Percentiles rank a stretch among this genome's conserved stretches.
Evolutionary conservation across 805 yeast species (phyloP).

Genomic region (Kazachstania taianensis): DNA sequence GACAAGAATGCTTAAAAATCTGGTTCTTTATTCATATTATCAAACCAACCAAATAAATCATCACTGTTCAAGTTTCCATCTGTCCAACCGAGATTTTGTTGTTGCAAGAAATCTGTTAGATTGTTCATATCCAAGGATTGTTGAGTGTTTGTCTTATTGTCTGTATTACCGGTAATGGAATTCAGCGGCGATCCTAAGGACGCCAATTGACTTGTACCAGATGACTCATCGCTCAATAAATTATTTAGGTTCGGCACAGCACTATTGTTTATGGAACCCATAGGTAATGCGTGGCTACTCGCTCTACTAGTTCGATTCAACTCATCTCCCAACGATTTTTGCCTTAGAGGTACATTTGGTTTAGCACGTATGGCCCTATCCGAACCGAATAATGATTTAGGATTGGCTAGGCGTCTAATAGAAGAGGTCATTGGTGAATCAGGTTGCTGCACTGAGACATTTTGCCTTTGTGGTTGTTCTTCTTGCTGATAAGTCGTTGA

Average conservation of each 20-base stretch:
- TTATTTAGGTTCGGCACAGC: neutral
- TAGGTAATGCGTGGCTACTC: neutral
- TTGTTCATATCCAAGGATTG: constrained; percentile 7
- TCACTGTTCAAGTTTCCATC: constrained; percentile 56
- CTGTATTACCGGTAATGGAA: neutral
- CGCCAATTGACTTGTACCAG: neutral
- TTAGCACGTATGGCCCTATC: neutral
- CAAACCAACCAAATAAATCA: constrained; percentile 92
- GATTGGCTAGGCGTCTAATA: neutral
- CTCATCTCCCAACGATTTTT: no score
- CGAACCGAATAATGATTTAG: constrained; percentile 1
- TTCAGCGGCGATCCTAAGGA: no score
- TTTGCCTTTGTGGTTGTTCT: no score
- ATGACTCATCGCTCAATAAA: neutral
- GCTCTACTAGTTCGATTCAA: neutral
- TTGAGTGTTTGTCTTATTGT: neutral
- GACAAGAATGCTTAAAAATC: constrained; percentile 39
- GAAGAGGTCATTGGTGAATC: constrained; percentile 2
- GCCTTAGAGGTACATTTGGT: neutral
- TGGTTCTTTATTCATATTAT: constrained; percentile 55
- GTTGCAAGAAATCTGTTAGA: constrained; percentile 58
- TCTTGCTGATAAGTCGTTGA: no score
- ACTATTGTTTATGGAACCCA: no score
- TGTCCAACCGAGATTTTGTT: constrained; percentile 78
- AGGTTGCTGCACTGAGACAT: no score